Percentiles rank a stretch among this genome's conserved stretches.
Evolutionary conservation across 805 yeast genomes (phyloP).

Genomic region (Debaryomyces castellii): DNA sequence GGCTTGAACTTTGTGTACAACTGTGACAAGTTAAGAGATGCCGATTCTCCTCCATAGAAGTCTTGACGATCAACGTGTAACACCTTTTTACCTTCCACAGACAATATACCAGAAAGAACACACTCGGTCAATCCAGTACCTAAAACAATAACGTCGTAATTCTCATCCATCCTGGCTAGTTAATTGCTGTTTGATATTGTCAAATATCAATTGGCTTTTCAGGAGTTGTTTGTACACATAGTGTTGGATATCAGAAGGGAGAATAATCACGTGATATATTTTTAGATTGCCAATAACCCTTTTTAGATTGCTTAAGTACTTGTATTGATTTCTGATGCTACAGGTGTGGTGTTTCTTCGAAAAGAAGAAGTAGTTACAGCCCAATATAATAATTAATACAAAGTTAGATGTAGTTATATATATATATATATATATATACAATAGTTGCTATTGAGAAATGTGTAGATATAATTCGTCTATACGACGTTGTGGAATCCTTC

Average conservation of each 20-base stretch:
- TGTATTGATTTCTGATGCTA: too few species aligned
- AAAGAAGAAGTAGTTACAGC: too few species aligned
- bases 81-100: slow-evolving; percentile 98
- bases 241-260: background rate
- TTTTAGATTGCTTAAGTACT: too few species aligned
- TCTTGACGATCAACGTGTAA: slow-evolving; percentile 95
- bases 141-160: slow-evolving; percentile 93
- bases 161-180: slow-evolving; percentile 71
- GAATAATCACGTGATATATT: too few species aligned
- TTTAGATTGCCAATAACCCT: too few species aligned
- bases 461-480: slow-evolving; percentile 9
- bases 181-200: background rate
- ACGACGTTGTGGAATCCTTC: slow-evolving; percentile 60
- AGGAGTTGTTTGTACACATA: background rate
- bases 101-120: slow-evolving; percentile 85
- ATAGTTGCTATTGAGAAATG: background rate
- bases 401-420: too few species aligned
- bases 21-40: slow-evolving; percentile 72
- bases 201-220: background rate
- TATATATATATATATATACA: background rate
- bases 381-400: too few species aligned
- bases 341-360: too few species aligned
- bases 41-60: slow-evolving; percentile 93
- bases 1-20: slow-evolving; percentile 85
- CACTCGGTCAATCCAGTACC: slow-evolving; percentile 98